phyloP scores from a whole-genome alignment of 192 early-diverging fungal species.

The Coemansia interrupta region DNA sequence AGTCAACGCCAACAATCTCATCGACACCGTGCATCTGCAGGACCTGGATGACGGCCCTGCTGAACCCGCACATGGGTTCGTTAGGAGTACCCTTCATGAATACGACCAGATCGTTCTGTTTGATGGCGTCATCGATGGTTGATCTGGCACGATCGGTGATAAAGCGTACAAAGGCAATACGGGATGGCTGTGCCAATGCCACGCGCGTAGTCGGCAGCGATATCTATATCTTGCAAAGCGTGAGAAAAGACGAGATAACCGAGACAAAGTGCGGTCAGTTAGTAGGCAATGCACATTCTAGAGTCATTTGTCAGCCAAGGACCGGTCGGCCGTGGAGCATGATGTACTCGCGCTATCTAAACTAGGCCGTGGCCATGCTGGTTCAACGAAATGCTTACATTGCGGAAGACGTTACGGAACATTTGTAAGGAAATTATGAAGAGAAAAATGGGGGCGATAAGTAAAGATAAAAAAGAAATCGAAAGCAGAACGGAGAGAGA shows the following conservation, averaged over 20 bases:
- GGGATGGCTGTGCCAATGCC: conserved; percentile 10
- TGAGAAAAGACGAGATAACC: too few relatives aligned
- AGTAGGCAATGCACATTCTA: too few relatives aligned
- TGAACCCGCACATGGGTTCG: conserved; percentile 92
- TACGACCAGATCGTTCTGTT: conserved; percentile 70
- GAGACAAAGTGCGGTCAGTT: too few relatives aligned
- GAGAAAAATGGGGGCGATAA: background rate
- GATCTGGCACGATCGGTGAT: conserved; percentile 33
- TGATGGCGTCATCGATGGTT: conserved; percentile 52
- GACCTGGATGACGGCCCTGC: conserved; percentile 88
- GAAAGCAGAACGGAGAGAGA: background rate
- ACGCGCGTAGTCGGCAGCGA: conserved; percentile 1
- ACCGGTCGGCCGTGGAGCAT: too few relatives aligned
- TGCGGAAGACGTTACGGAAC: too few relatives aligned
- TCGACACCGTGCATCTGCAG: conserved; percentile 76
- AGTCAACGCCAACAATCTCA: conserved; percentile 74
- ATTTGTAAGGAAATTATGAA: background rate
- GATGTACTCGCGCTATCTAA: too few relatives aligned
- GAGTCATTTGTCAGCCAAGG: too few relatives aligned
- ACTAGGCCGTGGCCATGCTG: too few relatives aligned
- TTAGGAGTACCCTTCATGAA: conserved; percentile 98
- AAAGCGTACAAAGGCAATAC: conserved; percentile 17
- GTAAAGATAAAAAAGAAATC: background rate
- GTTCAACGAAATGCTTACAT: too few relatives aligned
- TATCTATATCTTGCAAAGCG: conserved; percentile 12